A percentile compares a stretch with the other conserved stretches of the same genome.
Conservation (phyloP, 192 early-diverging fungal species). For the Podila clonocystis region DNA sequence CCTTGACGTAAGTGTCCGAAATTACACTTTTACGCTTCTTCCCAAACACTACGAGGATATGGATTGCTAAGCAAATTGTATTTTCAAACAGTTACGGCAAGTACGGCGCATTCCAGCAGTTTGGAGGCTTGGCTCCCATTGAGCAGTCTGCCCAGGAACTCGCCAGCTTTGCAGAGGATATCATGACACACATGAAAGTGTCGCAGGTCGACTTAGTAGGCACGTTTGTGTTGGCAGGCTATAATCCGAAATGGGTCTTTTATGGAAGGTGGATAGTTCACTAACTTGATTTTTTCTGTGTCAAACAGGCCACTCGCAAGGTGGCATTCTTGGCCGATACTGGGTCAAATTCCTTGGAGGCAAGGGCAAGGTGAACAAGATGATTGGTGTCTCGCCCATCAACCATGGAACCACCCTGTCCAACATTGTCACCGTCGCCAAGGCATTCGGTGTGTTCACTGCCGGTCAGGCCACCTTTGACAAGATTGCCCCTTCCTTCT, state of each 20-base stretch:
- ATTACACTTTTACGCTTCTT: too few species aligned
- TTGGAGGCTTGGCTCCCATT: constrained; percentile 24
- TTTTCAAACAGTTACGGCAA: constrained; percentile 9
- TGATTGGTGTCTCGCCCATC: constrained; percentile 34
- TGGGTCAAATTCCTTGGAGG: constrained; percentile 40
- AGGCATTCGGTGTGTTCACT: constrained; percentile 10
- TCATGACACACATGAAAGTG: constrained; percentile 14
- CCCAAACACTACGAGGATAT: too few species aligned
- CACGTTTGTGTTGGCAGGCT: too few species aligned
- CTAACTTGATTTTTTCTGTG: too few species aligned
- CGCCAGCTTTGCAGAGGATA: constrained; percentile 13
- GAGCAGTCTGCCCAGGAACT: constrained; percentile 38
- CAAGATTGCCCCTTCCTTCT: constrained; percentile 28
- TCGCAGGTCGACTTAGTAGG: constrained; percentile 40
- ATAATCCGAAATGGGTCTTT: too few species aligned
- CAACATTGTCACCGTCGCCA: constrained; percentile 26
- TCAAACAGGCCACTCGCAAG: constrained; percentile 20
- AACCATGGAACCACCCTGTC: constrained; percentile 34
- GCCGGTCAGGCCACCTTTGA: constrained; percentile 25
- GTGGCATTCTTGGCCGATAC: constrained; percentile 33
- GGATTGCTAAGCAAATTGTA: too few species aligned
- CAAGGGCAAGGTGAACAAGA: constrained; percentile 29
- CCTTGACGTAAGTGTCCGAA: constrained; percentile 1
- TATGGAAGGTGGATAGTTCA: too few species aligned
- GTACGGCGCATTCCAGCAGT: constrained; percentile 9